Conservation (phyloP, 495 filamentous ascomycete species). For the Pyrenula massariospora region DNA sequence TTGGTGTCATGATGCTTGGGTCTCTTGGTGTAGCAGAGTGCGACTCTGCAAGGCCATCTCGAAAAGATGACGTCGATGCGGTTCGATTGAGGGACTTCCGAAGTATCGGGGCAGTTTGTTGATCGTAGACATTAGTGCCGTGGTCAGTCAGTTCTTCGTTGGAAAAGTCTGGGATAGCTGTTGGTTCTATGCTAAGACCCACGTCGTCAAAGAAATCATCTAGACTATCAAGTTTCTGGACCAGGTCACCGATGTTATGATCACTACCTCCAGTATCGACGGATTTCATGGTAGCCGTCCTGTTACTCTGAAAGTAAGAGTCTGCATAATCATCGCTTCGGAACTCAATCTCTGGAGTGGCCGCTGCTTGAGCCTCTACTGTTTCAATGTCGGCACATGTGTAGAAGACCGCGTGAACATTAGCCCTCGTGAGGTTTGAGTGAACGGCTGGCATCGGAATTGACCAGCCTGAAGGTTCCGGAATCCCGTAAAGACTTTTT, state of each 20-base stretch:
- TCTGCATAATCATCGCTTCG: slow-evolving; percentile 77
- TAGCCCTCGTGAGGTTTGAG: slow-evolving; percentile 69
- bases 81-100: slow-evolving; percentile 67
- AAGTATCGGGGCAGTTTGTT: slow-evolving; percentile 83
- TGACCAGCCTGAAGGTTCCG: slow-evolving; percentile 91
- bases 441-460: slow-evolving; percentile 87
- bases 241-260: slow-evolving; percentile 71
- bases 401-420: slow-evolving; percentile 95
- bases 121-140: slow-evolving; percentile 82
- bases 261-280: slow-evolving; percentile 66
- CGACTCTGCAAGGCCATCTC: slow-evolving; percentile 73
- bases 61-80: slow-evolving; percentile 66
- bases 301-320: slow-evolving; percentile 60
- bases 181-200: slow-evolving; percentile 29
- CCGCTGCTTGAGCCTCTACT: slow-evolving; percentile 41
- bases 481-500: slow-evolving; percentile 91
- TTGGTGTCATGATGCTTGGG: slow-evolving; percentile 53
- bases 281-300: slow-evolving; percentile 84
- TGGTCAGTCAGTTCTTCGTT: slow-evolving; percentile 56
- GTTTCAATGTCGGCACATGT: slow-evolving; percentile 61
- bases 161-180: slow-evolving; percentile 48
- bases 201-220: slow-evolving; percentile 88
- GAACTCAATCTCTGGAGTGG: slow-evolving; percentile 84
- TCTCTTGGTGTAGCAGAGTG: slow-evolving; percentile 42
- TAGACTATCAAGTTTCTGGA: slow-evolving; percentile 80